phyloP scores from a whole-genome alignment of 2,329 filamentous ascomycete species.

The Ophidiomyces ophidiicola region DNA sequence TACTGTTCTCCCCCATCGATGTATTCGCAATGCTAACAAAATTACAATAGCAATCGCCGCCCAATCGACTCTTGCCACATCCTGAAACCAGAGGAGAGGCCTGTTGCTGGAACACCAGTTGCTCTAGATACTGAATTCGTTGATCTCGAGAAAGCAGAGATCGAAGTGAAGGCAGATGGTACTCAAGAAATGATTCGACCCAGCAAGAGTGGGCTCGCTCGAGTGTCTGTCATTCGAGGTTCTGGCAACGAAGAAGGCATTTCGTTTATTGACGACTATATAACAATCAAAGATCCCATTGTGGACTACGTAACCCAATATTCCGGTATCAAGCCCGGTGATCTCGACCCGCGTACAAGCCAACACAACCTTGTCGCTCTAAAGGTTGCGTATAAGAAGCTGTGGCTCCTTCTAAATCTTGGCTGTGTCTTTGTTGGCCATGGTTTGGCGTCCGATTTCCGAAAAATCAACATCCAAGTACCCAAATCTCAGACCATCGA shows the following conservation, averaged over 20 bases:
- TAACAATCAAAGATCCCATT: slow-evolving; percentile 76
- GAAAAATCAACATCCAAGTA: slow-evolving; percentile 95
- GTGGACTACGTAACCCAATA: slow-evolving; percentile 92
- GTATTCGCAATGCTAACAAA: slow-evolving; percentile 4
- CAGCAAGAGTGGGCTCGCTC: slow-evolving; percentile 79
- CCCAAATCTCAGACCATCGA: slow-evolving; percentile 84
- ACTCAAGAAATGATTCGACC: slow-evolving; percentile 84
- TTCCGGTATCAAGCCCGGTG: slow-evolving; percentile 76
- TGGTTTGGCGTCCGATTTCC: slow-evolving; percentile 87
- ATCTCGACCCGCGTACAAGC: slow-evolving; percentile 67
- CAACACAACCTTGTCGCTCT: slow-evolving; percentile 73
- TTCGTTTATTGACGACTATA: slow-evolving; percentile 96
- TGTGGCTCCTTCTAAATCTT: slow-evolving; percentile 91
- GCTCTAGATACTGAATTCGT: slow-evolving; percentile 97
- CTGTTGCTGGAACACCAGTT: slow-evolving; percentile 60
- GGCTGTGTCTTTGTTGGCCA: slow-evolving; percentile 92
- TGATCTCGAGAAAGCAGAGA: slow-evolving; percentile 79
- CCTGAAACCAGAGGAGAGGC: slow-evolving; percentile 47
- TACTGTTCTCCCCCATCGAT: slow-evolving; percentile 11
- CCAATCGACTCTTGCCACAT: slow-evolving; percentile 30
- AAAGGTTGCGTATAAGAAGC: slow-evolving; percentile 92
- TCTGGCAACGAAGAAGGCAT: slow-evolving; percentile 61
- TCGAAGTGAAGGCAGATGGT: slow-evolving; percentile 90
- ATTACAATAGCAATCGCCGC: slow-evolving; percentile 23
- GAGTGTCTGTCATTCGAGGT: slow-evolving; percentile 80